Evolutionary conservation across 192 early-diverging fungal genomes (phyloP).

Genomic region (Coemansia sp.): DNA sequence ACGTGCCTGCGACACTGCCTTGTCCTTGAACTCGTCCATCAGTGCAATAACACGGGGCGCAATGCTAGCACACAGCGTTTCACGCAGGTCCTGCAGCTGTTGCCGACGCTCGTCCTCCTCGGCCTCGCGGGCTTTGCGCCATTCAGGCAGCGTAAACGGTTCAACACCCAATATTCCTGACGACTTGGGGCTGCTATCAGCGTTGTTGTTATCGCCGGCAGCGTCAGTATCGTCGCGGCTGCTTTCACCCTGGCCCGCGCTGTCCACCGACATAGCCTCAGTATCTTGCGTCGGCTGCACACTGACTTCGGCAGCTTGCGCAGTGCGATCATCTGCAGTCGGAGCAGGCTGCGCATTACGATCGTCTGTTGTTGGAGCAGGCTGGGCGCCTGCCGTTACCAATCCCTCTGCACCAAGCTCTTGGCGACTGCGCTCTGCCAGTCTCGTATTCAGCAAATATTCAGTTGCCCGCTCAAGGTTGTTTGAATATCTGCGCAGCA

Average conservation of each 20-base stretch:
- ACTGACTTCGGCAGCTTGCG: conserved; percentile 44
- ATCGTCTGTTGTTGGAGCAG: neutral
- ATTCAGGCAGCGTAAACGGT: conserved; percentile 13
- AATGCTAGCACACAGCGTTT: conserved; percentile 56
- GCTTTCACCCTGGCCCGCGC: conserved; percentile 16
- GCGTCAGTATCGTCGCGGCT: conserved; percentile 17
- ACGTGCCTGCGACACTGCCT: conserved; percentile 35
- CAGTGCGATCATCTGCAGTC: conserved; percentile 47
- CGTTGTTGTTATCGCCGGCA: conserved; percentile 36
- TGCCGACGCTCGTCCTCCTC: conserved; percentile 24
- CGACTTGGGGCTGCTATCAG: conserved; percentile 2
- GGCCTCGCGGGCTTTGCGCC: conserved; percentile 43
- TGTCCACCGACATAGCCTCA: conserved; percentile 44
- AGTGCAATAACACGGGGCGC: conserved; percentile 42
- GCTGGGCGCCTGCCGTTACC: neutral
- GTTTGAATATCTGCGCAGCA: conserved; percentile 74
- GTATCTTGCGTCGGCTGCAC: conserved; percentile 8
- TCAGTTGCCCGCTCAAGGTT: conserved; percentile 81
- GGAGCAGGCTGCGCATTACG: neutral
- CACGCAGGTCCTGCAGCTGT: conserved; percentile 45
- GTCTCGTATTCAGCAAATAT: conserved; percentile 63
- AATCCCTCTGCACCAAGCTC: neutral
- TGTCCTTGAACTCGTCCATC: conserved; percentile 38
- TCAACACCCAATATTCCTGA: neutral
- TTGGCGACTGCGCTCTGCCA: conserved; percentile 10